A percentile compares a stretch with the other conserved stretches of the same genome.
Evolutionary conservation across 768 basidiomycete species (phyloP).

Genomic region (Boletus eberwhitei): DNA sequence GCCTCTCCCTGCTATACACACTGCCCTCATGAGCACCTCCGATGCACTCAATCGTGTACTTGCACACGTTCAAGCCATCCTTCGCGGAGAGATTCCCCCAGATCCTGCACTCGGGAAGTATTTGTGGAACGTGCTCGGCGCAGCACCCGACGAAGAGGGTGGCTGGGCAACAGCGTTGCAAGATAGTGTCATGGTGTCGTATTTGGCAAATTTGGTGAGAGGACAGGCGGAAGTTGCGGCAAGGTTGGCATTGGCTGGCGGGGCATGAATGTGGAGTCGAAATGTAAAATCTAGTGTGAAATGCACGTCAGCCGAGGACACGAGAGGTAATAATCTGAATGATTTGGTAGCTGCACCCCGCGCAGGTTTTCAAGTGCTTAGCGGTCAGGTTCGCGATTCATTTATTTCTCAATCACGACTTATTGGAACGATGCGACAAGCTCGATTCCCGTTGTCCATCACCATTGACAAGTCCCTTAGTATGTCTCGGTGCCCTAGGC

Average conservation of each 20-base stretch:
- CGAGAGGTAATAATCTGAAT: neutral
- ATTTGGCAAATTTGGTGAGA: slow-evolving; percentile 89
- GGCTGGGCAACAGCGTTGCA: slow-evolving; percentile 77
- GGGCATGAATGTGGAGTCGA: slow-evolving; percentile 16
- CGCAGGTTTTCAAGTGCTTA: neutral
- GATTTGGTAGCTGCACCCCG: neutral
- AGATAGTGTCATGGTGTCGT: slow-evolving; percentile 94
- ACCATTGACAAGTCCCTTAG: neutral
- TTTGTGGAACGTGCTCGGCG: slow-evolving; percentile 79
- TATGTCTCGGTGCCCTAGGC: neutral
- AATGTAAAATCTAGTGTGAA: slow-evolving; percentile 1
- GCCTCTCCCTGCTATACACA: slow-evolving; percentile 51
- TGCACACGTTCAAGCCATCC: slow-evolving; percentile 76
- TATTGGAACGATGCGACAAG: neutral
- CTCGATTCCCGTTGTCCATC: neutral
- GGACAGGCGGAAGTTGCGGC: slow-evolving; percentile 92
- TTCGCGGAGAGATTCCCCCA: slow-evolving; percentile 72
- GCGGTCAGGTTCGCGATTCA: neutral
- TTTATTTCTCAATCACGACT: neutral
- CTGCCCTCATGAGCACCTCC: slow-evolving; percentile 63
- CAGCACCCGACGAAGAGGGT: slow-evolving; percentile 70
- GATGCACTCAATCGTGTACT: slow-evolving; percentile 84
- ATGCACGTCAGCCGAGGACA: neutral
- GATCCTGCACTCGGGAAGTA: slow-evolving; percentile 88
- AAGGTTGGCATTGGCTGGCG: slow-evolving; percentile 71